Conservation (phyloP, 352 stramenopile species). For the Phytopythium litorale region DNA sequence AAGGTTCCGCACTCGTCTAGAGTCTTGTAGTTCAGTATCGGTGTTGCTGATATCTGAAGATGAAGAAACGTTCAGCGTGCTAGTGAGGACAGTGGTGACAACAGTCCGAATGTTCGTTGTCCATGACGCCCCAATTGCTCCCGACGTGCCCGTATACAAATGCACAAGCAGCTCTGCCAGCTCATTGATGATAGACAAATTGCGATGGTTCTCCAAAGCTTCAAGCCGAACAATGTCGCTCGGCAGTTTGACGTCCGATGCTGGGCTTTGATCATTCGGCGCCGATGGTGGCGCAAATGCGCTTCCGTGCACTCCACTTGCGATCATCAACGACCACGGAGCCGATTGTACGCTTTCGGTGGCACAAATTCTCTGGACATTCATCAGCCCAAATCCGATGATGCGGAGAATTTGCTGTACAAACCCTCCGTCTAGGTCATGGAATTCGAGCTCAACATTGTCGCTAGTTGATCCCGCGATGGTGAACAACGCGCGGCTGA, state of each 20-base stretch:
- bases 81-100: conserved; percentile 2
- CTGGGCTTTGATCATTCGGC: background rate
- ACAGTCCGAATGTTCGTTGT: conserved; percentile 11
- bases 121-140: conserved; percentile 10
- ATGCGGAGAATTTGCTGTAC: conserved; percentile 42
- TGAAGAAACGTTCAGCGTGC: background rate
- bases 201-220: conserved; percentile 19
- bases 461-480: background rate
- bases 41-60: background rate
- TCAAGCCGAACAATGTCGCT: conserved; percentile 19
- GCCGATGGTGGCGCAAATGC: conserved; percentile 19
- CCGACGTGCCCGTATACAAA: conserved; percentile 7
- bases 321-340: conserved; percentile 26
- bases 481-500: conserved; percentile 17
- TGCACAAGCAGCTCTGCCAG: conserved; percentile 19
- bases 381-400: conserved; percentile 32
- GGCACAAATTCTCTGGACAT: background rate
- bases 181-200: conserved; percentile 27
- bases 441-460: conserved; percentile 15
- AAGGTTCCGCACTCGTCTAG: background rate
- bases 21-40: background rate
- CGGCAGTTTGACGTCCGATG: background rate
- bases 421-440: conserved; percentile 22
- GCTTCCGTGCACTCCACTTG: conserved; percentile 26
- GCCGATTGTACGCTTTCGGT: background rate